Evolutionary conservation across 352 stramenopile genomes (phyloP).

Genomic region (Phytopythium kandeliae): DNA sequence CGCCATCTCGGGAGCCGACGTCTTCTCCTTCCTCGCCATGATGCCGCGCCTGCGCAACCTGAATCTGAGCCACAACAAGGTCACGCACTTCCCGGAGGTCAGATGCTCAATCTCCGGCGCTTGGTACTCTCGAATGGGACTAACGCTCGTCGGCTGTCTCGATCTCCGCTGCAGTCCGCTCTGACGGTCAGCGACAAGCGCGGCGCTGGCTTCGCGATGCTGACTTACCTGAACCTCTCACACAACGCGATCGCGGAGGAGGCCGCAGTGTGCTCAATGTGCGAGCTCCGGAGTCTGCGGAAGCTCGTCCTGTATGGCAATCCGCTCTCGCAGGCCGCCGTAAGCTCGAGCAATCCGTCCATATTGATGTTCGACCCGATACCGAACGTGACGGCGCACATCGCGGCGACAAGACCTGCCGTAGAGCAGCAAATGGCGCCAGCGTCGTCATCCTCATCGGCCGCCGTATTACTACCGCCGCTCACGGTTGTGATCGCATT

Average conservation of each 20-base stretch:
- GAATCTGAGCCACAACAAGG: constrained; percentile 79
- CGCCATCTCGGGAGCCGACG: constrained; percentile 49
- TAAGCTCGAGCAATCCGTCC: constrained; percentile 54
- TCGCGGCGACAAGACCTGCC: constrained; percentile 22
- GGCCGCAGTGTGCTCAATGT: constrained; percentile 32
- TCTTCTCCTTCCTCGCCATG: constrained; percentile 69
- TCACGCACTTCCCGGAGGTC: constrained; percentile 67
- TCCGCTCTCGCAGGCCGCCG: constrained; percentile 48
- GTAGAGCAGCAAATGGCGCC: constrained; percentile 7
- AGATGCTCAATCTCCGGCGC: neutral
- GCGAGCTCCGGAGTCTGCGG: constrained; percentile 46
- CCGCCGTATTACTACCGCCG: neutral
- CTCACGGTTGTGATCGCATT: constrained; percentile 54
- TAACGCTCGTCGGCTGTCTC: neutral
- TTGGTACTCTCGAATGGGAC: neutral
- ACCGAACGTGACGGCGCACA: constrained; percentile 37
- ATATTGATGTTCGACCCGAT: constrained; percentile 71
- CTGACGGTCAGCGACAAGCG: constrained; percentile 56
- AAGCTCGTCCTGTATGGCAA: constrained; percentile 79
- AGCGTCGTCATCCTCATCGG: neutral
- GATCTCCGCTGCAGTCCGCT: constrained; percentile 20
- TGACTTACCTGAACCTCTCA: constrained; percentile 70
- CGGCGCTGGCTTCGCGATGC: constrained; percentile 50
- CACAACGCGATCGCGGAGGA: constrained; percentile 65
- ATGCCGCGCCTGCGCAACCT: constrained; percentile 61